Evolutionary conservation across 345 rosid species (phyloP).

Genomic region (Nephelium lappaceum): DNA sequence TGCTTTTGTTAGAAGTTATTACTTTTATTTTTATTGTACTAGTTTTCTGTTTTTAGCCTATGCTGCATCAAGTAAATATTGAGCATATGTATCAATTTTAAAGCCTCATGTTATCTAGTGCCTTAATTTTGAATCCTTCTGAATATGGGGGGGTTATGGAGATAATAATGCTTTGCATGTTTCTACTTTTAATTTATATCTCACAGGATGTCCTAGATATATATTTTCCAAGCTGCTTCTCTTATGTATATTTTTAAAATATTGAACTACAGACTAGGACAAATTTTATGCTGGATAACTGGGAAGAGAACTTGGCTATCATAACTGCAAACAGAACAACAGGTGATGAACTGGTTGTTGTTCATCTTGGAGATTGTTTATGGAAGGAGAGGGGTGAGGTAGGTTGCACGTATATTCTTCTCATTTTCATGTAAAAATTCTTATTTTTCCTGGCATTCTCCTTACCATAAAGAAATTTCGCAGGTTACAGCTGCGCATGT

Average conservation of each 20-base stretch:
- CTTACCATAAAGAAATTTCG: slow-evolving; percentile 12
- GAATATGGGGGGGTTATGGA: background rate
- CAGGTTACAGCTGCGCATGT: slow-evolving; percentile 75
- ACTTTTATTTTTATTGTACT: background rate
- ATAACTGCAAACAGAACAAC: slow-evolving; percentile 49
- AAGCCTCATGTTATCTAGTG: background rate
- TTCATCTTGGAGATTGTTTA: slow-evolving; percentile 51
- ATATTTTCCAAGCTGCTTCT: background rate
- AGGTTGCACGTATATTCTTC: slow-evolving; percentile 15
- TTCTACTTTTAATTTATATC: background rate
- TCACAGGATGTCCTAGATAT: background rate
- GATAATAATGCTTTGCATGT: background rate
- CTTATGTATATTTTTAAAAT: background rate
- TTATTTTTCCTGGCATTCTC: slow-evolving; percentile 3
- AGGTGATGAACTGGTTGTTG: slow-evolving; percentile 45
- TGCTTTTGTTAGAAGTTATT: background rate
- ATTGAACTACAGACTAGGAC: slow-evolving; percentile 29
- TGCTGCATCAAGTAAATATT: background rate
- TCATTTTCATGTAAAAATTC: slow-evolving; percentile 14
- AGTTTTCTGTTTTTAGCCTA: background rate
- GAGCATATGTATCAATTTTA: background rate
- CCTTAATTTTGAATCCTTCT: background rate
- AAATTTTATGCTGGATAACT: slow-evolving; percentile 42
- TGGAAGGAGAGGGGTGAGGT: slow-evolving; percentile 56
- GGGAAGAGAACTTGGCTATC: slow-evolving; percentile 53